Conservation (phyloP, 306 rosid genomes). For the Nissolia schottii region DNA sequence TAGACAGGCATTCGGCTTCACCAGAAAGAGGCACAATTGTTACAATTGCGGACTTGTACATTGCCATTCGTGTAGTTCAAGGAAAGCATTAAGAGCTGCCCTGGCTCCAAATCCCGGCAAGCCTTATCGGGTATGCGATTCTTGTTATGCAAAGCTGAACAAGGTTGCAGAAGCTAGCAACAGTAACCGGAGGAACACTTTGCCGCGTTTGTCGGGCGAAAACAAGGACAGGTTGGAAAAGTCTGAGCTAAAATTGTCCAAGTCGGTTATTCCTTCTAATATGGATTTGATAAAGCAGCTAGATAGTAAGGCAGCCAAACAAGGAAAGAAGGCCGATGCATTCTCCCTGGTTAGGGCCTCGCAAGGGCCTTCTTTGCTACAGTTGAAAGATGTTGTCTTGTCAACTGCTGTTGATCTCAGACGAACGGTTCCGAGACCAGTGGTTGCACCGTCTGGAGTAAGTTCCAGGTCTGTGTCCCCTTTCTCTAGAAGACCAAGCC, state of each 20-base stretch:
- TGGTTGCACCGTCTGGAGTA: conserved; percentile 68
- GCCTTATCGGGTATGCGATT: conserved; percentile 89
- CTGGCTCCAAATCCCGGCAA: conserved; percentile 83
- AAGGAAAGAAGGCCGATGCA: conserved; percentile 86
- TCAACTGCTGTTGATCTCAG: conserved; percentile 71
- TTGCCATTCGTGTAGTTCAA: conserved; percentile 97
- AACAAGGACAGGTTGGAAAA: conserved; percentile 93
- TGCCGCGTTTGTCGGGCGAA: conserved; percentile 93
- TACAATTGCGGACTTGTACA: conserved; percentile 99
- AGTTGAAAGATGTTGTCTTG: conserved; percentile 83
- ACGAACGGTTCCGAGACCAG: conserved; percentile 71
- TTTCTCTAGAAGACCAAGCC: conserved; percentile 85
- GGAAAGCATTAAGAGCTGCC: conserved; percentile 87
- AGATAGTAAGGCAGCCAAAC: conserved; percentile 92
- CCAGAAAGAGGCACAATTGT: conserved; percentile 96
- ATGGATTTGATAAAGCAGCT: conserved; percentile 94
- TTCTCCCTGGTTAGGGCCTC: conserved; percentile 73
- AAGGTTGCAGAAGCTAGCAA: conserved; percentile 70
- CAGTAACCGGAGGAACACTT: conserved; percentile 52
- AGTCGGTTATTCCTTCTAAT: conserved; percentile 67
- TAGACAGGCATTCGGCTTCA: conserved; percentile 96
- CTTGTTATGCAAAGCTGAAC: conserved; percentile 79
- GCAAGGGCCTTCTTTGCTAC: conserved; percentile 76
- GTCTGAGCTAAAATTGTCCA: conserved; percentile 68
- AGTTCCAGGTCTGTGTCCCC: conserved; percentile 91